Conservation (phyloP, 345 rosid genomes). For the Rhizophora apiculata region DNA sequence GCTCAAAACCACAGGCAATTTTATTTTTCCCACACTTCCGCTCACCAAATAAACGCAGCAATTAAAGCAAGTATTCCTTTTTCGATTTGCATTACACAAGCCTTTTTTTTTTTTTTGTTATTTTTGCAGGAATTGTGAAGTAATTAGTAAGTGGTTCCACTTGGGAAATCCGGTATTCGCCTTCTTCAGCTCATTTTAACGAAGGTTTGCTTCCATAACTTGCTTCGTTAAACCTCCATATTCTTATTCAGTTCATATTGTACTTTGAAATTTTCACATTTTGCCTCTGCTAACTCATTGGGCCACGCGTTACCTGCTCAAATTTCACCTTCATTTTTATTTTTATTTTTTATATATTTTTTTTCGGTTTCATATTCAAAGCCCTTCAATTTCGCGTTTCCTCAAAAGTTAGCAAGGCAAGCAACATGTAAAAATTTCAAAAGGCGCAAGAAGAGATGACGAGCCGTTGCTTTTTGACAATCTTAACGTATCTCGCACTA, state of each 20-base stretch:
- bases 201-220: conserved; percentile 5
- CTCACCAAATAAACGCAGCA: not conserved
- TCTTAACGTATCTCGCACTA: too few species aligned
- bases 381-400: not conserved
- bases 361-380: too few species aligned
- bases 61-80: not conserved
- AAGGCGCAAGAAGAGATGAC: too few species aligned
- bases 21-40: not conserved
- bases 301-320: too few species aligned
- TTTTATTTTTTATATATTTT: too few species aligned
- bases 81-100: not conserved
- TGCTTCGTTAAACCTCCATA: not conserved
- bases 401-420: not conserved
- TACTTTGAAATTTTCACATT: not conserved
- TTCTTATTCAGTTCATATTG: not conserved
- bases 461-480: too few species aligned
- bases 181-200: not conserved
- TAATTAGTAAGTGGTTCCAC: not conserved
- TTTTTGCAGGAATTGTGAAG: conserved; percentile 10
- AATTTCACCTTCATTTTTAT: too few species aligned
- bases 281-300: too few species aligned
- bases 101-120: too few species aligned
- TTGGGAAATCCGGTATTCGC: not conserved
- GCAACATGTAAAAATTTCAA: too few species aligned
- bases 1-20: not conserved